Evolutionary conservation across 371 early-diverging fungal species (phyloP), one percentile per base, ranked within the genome.

Genomic region (Mucor saturninus): DNA sequence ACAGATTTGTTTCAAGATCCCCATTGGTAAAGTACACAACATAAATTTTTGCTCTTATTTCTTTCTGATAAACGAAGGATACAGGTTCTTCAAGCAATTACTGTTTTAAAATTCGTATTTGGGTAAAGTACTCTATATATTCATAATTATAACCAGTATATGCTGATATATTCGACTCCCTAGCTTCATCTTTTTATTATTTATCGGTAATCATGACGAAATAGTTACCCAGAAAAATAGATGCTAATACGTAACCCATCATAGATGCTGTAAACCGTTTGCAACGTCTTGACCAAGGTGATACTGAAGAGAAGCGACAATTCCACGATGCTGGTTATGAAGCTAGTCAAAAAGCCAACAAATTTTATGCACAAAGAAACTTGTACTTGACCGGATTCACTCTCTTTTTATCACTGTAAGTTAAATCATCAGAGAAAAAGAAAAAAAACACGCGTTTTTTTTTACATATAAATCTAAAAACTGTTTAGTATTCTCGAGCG

Each of bases 291-390:
- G 79, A 87, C 32, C 52, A 62, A 14, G 60, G 64, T 21, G 72
- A 76, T 13, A 70, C 73, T n/a, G 73, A 71, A 32, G 74, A 73
- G 14, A 21, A 29, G 7, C 73, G 74, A 11, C 77, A 53, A 46
- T 61, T 65, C 21, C 73, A 71, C 48, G 84, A 82, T 45, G 72
- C 78, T 49, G 78, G 81, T 38, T 67, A 77, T n/a, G 88, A 91
- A 56, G 79, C 89, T 38, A 83, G 78, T 62, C 71, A 85, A 35
- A 84, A 87, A 64, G 85, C 91, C 8, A 86, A 85, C 66, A 86
- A 88, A 68, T 94, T 95, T 69, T 93, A 94, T 62, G 92, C 91
- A 30, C 96, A 96, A 76, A 85, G 96, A 70, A 96, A 96, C 77
- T 83, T 94, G 76, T 89, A 95, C 59, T 72, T 95, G 67, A 92